Conservation (phyloP, 306 rosid species). For the Carpinus fangiana region DNA sequence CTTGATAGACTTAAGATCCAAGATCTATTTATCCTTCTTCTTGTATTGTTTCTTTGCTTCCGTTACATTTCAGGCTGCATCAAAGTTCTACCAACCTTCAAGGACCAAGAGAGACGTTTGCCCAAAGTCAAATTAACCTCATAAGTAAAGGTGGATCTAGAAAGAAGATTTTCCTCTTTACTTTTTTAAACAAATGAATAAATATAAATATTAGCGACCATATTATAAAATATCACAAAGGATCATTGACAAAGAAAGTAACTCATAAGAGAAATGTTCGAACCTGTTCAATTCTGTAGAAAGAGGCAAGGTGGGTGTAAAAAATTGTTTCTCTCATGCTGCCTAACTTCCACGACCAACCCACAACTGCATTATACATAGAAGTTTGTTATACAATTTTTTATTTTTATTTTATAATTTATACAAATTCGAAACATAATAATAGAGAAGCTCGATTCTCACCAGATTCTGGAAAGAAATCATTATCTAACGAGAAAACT, state of each 20-base stretch:
- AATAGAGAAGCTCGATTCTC: constrained; percentile 17
- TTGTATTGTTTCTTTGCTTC: too few species aligned
- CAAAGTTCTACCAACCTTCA: background rate
- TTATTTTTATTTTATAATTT: background rate
- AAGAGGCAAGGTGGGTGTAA: constrained; percentile 89
- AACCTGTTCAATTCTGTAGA: constrained; percentile 97
- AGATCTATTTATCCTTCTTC: too few species aligned
- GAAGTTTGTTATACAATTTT: background rate
- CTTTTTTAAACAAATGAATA: too few species aligned
- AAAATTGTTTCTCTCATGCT: constrained; percentile 84
- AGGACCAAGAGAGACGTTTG: background rate
- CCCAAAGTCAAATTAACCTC: background rate
- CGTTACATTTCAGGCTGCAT: too few species aligned
- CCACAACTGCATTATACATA: constrained; percentile 72
- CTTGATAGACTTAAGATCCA: too few species aligned
- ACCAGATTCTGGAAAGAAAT: constrained; percentile 15
- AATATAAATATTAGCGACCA: constrained; percentile 9
- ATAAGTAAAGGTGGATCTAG: too few species aligned
- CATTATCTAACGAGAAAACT: background rate
- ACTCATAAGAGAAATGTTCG: background rate
- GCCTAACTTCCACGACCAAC: constrained; percentile 93
- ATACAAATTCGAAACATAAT: constrained; percentile 14
- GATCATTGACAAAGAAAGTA: constrained; percentile 5
- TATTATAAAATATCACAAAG: background rate
- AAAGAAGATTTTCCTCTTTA: too few species aligned